Conservation (phyloP, 73 alveolate genomes). For the Symbiodinium pilosum region DNA sequence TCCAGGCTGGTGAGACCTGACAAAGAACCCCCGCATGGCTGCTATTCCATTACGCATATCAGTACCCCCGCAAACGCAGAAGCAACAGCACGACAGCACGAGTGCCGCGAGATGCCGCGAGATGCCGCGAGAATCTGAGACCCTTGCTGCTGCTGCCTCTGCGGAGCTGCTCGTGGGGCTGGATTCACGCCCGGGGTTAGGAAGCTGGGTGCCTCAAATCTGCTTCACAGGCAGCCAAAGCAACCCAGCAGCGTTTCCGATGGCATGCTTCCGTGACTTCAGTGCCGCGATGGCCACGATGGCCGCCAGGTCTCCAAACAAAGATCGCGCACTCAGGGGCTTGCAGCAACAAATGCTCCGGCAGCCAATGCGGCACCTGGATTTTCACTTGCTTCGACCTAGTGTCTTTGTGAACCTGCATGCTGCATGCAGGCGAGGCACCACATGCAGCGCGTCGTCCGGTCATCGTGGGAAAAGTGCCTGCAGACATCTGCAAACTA, state of each 20-base stretch:
- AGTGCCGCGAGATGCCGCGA: too few relatives aligned
- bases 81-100: too few relatives aligned
- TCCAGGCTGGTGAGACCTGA: neutral
- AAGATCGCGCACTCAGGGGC: neutral
- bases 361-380: slow-evolving; percentile 14
- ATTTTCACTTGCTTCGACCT: too few relatives aligned
- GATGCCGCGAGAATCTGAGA: neutral
- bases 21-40: too few relatives aligned
- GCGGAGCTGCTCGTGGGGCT: neutral
- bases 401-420: neutral
- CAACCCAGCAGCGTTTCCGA: too few relatives aligned
- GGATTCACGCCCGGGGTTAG: neutral
- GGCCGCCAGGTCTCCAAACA: neutral
- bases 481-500: too few relatives aligned
- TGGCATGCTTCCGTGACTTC: too few relatives aligned
- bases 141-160: neutral
- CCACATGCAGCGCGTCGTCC: slow-evolving; percentile 18
- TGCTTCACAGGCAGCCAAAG: neutral
- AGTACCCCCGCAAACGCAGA: too few relatives aligned
- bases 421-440: neutral
- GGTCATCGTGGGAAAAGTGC: neutral
- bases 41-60: too few relatives aligned
- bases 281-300: neutral
- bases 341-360: neutral
- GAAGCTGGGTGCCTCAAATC: neutral